These are phyloP conservation scores for Leccinum pallidistipes DNA, from an alignment of 1,284 basidiomycete species.

Conservation along the genomic window DNA sequence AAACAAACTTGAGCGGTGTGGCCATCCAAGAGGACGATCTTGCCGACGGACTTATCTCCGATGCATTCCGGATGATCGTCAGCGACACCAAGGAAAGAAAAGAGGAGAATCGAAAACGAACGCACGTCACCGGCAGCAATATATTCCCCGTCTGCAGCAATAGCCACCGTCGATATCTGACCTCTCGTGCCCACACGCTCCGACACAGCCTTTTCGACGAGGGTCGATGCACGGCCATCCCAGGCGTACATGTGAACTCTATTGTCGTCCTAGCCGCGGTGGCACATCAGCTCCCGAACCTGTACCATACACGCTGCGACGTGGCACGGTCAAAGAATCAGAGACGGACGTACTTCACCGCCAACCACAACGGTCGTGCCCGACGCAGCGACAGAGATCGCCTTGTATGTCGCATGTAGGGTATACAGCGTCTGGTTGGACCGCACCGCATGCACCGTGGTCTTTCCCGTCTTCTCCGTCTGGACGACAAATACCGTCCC, in stretches of 20 bases:
- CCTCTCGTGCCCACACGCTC: constrained; percentile 64
- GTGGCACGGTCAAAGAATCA: neutral
- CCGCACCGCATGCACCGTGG: constrained; percentile 65
- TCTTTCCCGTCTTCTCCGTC: constrained; percentile 49
- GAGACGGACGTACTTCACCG: constrained; percentile 54
- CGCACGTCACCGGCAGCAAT: constrained; percentile 83
- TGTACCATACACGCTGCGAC: neutral
- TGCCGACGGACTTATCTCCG: constrained; percentile 58
- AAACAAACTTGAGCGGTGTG: constrained; percentile 54
- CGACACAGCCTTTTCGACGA: constrained; percentile 52
- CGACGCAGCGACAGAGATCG: constrained; percentile 57
- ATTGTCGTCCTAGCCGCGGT: constrained; percentile 50
- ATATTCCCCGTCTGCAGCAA: constrained; percentile 75
- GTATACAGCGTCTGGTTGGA: constrained; percentile 66
- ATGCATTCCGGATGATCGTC: neutral
- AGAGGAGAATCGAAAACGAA: constrained; percentile 7
- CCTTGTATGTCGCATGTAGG: constrained; percentile 51
- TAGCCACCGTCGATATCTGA: constrained; percentile 74
- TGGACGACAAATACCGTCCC: constrained; percentile 67
- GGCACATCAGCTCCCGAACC: neutral
- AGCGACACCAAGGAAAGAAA: neutral
- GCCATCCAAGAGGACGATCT: constrained; percentile 77
- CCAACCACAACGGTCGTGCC: constrained; percentile 69
- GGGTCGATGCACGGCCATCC: constrained; percentile 58
- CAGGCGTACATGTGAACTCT: constrained; percentile 75